Evolutionary conservation across 495 filamentous ascomycete genomes (phyloP), one percentile per base, ranked within the genome.

Genomic region (Viridothelium virens): DNA sequence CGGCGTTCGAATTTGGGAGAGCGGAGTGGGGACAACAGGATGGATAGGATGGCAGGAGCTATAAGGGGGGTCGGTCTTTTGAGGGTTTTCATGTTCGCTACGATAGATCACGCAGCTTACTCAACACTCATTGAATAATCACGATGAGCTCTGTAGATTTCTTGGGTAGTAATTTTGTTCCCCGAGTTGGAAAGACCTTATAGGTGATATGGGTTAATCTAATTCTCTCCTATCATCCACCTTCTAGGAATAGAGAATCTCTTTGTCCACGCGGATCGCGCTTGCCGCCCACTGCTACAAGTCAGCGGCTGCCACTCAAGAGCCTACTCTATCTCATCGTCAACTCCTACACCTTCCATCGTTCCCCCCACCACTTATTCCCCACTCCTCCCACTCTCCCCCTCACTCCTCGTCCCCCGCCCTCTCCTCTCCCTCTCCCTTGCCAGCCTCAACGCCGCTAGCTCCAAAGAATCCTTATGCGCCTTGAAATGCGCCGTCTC

Each of bases 391-490:
- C 6, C 31, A 18, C 5, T 18, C 31, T 3, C 53, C 18, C 53
- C 14, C 53, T 10, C 53, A 59, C 53, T 10, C 53, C 33, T 36
- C 41, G 41, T 7, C 41, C 31, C 14, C 2, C 53, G 11, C 53
- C 10, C 53, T 31, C 33, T 36, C 53, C 53, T 18, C 53, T 59
- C 53, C 18, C 31, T 36, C 31, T 9, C 53, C 53, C 18, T 59
- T 4, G 53, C 53, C 53, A 59, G 18, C 53, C 53, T 33, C 53
- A 59, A 14, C 18, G 53, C n/a, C 18, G 53, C 53, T 4, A 59
- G 18, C 53, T 59, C 53, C 53, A 59, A 36, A 0, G 53, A 59
- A 18, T 59, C 53, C 53, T 59, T 59, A 14, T 59, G 53, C 53
- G 53, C 53, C 53, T 33, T 59, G 31, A 59, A 59, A 10, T 36